phyloP scores from a whole-genome alignment of 176 grass and related monocot genomes.

The Sorghum bicolor region Sorghum_bicolor_NCBIv3 NC_012870.2:63740001-63740500 shows the following conservation, averaged over 20 bases:
- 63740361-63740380: constrained; percentile 65
- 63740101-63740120: constrained; percentile 70
- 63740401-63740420: constrained; percentile 74
- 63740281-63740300: neutral
- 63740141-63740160: constrained; percentile 84
- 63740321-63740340: neutral
- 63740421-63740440: constrained; percentile 76
- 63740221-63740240: neutral
- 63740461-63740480: constrained; percentile 67
- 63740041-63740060: neutral
- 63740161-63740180: constrained; percentile 83
- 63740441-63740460: constrained; percentile 71
- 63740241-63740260: neutral
- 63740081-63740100: constrained; percentile 92
- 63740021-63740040: neutral
- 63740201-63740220: neutral
- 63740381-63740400: constrained; percentile 85
- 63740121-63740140: constrained; percentile 85
- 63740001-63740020: neutral
- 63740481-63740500: constrained; percentile 26
- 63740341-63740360: neutral
- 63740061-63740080: constrained; percentile 98
- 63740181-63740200: constrained; percentile 1
- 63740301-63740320: neutral
- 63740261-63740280: neutral